A percentile compares a stretch with the other conserved stretches of the same genome.
Conservation (phyloP, 1,139 yeast genomes). For the Geotrichum histeridarum region DNA sequence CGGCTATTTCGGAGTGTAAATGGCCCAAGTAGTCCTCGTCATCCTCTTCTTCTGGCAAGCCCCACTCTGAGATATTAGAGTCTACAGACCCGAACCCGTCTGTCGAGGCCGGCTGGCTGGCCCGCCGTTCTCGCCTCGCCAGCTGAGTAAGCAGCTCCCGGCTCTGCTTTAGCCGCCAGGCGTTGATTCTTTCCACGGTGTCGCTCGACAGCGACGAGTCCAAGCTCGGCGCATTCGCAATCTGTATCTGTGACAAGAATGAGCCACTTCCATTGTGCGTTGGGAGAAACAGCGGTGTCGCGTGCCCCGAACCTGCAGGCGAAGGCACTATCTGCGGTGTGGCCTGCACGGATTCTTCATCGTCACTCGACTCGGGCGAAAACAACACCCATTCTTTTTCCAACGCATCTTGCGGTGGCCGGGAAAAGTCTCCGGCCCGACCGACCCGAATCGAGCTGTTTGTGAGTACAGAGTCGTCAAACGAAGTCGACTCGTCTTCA, state of each 20-base stretch:
- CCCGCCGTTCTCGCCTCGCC: constrained; percentile 22
- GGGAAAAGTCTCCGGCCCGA: too few relatives aligned
- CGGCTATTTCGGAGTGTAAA: constrained; percentile 11
- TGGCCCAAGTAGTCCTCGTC: constrained; percentile 3
- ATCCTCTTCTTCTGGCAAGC: constrained; percentile 16
- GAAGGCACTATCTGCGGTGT: not conserved
- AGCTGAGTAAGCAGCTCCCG: constrained; percentile 23
- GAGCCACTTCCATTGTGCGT: constrained; percentile 38
- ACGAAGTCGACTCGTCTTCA: too few relatives aligned
- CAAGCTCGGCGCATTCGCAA: too few relatives aligned
- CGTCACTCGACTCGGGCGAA: constrained; percentile 24
- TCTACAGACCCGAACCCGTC: not conserved
- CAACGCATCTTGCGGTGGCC: too few relatives aligned
- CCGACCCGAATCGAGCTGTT: too few relatives aligned
- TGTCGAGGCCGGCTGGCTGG: not conserved
- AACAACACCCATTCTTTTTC: constrained; percentile 36
- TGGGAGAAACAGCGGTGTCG: constrained; percentile 35
- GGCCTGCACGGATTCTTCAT: too few relatives aligned
- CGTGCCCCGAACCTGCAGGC: constrained; percentile 21
- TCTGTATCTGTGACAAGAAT: constrained; percentile 23
- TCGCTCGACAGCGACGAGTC: not conserved
- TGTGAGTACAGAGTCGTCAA: too few relatives aligned
- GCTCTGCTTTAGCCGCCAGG: not conserved
- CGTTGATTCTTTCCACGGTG: not conserved
- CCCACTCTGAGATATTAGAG: constrained; percentile 15